A percentile compares a stretch with the other conserved stretches of the same genome.
Evolutionary conservation across 2,329 filamentous ascomycete species (phyloP).

Genomic region (Trichoderma atroviride): DNA sequence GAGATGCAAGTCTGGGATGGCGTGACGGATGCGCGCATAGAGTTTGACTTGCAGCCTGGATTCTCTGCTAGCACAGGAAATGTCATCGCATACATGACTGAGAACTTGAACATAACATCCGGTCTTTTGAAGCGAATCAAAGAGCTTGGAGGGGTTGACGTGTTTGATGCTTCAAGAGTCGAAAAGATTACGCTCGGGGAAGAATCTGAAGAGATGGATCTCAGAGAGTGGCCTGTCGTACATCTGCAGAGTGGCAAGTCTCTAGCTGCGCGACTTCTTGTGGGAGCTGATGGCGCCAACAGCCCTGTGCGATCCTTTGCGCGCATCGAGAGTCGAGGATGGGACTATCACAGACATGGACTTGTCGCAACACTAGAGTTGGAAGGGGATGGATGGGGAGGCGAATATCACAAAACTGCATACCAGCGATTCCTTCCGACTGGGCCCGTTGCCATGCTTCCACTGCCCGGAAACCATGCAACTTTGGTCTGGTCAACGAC

Average conservation of each 20-base stretch:
- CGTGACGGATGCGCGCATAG: constrained; percentile 80
- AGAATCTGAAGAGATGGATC: constrained; percentile 68
- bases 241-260: constrained; percentile 67
- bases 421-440: constrained; percentile 95
- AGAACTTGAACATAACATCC: constrained; percentile 86
- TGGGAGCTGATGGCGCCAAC: constrained; percentile 94
- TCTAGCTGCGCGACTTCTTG: constrained; percentile 79
- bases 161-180: constrained; percentile 78
- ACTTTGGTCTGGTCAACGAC: constrained; percentile 96
- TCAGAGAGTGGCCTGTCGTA: constrained; percentile 86
- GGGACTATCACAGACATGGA: constrained; percentile 91
- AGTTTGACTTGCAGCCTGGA: constrained; percentile 73
- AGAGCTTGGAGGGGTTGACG: constrained; percentile 66
- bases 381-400: constrained; percentile 60
- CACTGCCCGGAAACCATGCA: constrained; percentile 78
- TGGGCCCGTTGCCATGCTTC: constrained; percentile 88
- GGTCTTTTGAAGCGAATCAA: constrained; percentile 73
- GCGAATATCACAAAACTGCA: constrained; percentile 67
- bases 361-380: constrained; percentile 87
- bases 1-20: constrained; percentile 99
- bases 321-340: constrained; percentile 80
- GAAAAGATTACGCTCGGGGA: constrained; percentile 77
- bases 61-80: constrained; percentile 47
- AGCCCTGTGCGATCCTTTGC: constrained; percentile 90
- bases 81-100: constrained; percentile 93